Base-by-base conservation (phyloP, 1,139 yeast genomes). In the Saccharomyces pastorianus region DNA sequence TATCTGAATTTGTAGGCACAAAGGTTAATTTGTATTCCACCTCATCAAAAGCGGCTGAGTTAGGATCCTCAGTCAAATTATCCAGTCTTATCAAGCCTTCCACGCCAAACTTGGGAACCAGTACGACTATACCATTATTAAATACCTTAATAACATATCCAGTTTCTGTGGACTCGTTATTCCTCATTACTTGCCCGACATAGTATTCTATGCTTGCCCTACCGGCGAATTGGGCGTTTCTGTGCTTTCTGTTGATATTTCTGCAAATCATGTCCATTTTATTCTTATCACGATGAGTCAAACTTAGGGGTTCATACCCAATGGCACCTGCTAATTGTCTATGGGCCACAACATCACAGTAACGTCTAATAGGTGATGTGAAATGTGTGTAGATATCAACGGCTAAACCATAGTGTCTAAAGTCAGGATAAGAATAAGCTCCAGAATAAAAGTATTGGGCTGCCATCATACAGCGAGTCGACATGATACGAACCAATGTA, bases 221-320 rank as follows among this genome's bases (percentile, higher is more conserved):
- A 41, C 99, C 99, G 2, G 99, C 99, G 77, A 93, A 88, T 73
- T 95, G 99, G 0, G 99, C 99, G 70, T 93, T 95, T 71, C 99
- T 83, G 70, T 95, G 99, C 64, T 97, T 85, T 65, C 79, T 85
- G 74, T 95, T 95, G 67, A 95, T 91, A 67, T 93, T 95, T 64
- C 83, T 82, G 61, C 95, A 93, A 57, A 95, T 84, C 60, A 83
- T 72, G 62, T 93, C 97, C 95, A 95, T 88, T 73, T 88, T 90
- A 62, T 76, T 77, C 71, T 90, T 91, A 67, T 93, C 96, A 66
- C 96, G 81, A 67, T 91, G 96, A 51, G 83, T 78, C 59, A 85
- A 78, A 64, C 88, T 91, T 60, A 93, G 73, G 47, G 85, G 80
- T 70, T 93, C 99, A 70, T 91, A 93, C 1, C 88, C 96, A 57